Conservation (phyloP, 768 basidiomycete species). For the Megacollybia marginata region DNA sequence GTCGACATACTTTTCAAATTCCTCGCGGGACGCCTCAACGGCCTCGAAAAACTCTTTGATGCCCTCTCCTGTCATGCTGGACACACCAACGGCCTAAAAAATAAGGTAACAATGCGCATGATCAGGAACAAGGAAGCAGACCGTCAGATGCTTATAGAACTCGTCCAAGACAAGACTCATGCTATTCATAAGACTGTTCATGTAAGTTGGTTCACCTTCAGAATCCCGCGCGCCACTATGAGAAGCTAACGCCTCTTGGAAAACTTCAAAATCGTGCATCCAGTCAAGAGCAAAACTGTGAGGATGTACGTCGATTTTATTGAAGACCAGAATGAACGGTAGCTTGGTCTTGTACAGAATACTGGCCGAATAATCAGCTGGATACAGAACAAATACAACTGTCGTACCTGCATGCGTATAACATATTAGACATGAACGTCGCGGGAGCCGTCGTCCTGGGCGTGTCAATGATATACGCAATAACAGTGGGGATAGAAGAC, state of each 20-base stretch:
- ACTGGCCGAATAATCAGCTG: constrained; percentile 27
- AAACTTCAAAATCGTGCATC: constrained; percentile 97
- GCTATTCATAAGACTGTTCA: constrained; percentile 98
- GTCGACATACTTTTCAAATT: constrained; percentile 74
- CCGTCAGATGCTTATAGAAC: constrained; percentile 95
- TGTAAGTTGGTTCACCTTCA: constrained; percentile 92
- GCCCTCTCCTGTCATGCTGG: constrained; percentile 92
- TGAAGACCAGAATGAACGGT: constrained; percentile 96
- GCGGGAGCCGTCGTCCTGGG: constrained; percentile 91
- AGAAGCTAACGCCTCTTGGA: constrained; percentile 79
- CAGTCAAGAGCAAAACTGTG: constrained; percentile 93
- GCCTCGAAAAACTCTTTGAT: constrained; percentile 88
- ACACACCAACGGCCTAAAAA: constrained; percentile 85
- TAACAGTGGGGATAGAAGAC: constrained; percentile 85
- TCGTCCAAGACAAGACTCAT: constrained; percentile 98
- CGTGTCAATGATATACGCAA: constrained; percentile 97
- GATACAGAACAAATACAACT: constrained; percentile 1
- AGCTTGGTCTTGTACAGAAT: constrained; percentile 98
- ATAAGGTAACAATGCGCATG: neutral
- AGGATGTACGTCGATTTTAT: constrained; percentile 91
- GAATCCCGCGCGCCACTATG: constrained; percentile 61
- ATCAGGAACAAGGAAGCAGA: constrained; percentile 22
- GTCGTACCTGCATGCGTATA: constrained; percentile 91
- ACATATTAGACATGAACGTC: constrained; percentile 99
- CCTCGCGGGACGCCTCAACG: constrained; percentile 78